phyloP scores from a whole-genome alignment of 768 basidiomycete species.

The Calocybe indica region DNA sequence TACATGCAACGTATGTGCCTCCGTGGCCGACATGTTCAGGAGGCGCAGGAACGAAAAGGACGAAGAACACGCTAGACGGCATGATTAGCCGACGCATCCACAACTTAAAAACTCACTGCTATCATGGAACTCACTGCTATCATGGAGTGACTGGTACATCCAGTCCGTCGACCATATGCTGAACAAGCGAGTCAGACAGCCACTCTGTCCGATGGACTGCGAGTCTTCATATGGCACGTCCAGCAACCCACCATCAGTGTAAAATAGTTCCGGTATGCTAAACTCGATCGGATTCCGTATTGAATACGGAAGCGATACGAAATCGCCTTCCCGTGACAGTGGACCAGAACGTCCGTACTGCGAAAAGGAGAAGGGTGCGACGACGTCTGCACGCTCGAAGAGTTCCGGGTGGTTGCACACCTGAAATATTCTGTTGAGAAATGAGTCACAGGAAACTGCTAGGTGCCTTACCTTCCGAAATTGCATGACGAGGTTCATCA shows the following conservation, averaged over 20 bases:
- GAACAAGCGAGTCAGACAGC: conserved; percentile 60
- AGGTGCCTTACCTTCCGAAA: conserved; percentile 76
- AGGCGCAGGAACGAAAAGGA: conserved; percentile 80
- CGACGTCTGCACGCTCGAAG: conserved; percentile 95
- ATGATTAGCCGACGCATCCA: neutral
- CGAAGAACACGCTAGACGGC: conserved; percentile 22
- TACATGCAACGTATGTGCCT: conserved; percentile 55
- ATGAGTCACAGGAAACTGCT: neutral
- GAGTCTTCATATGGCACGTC: conserved; percentile 56
- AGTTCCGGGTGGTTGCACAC: conserved; percentile 98
- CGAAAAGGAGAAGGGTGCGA: conserved; percentile 88
- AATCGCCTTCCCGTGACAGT: conserved; percentile 84
- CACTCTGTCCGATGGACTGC: conserved; percentile 39
- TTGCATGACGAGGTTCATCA: conserved; percentile 99
- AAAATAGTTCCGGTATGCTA: conserved; percentile 67
- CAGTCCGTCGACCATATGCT: conserved; percentile 90
- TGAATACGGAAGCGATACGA: conserved; percentile 77
- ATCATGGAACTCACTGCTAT: conserved; percentile 45
- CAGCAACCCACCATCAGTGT: conserved; percentile 70
- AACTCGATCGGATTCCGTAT: conserved; percentile 84
- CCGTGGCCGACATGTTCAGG: conserved; percentile 54
- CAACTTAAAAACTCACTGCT: neutral
- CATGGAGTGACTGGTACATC: conserved; percentile 64
- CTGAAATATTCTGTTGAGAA: conserved; percentile 25
- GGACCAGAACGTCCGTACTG: conserved; percentile 76